Base-by-base conservation (phyloP, 2,329 filamentous ascomycete genomes). In the Akanthomyces uredinophilus region DNA sequence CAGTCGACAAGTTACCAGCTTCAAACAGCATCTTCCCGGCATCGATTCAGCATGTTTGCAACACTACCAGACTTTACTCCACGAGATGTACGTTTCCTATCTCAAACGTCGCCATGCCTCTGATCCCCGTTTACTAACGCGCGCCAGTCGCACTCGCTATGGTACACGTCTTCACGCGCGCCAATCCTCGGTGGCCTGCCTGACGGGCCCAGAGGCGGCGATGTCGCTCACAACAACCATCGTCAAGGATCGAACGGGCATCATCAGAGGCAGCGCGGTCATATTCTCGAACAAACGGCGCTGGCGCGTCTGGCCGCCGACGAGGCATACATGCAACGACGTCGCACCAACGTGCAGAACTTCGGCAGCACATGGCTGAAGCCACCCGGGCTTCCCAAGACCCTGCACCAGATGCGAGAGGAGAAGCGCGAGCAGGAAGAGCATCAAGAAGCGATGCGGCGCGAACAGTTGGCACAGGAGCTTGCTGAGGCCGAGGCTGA, bases 291-390 rank as follows among this genome's bases (percentile, higher is more conserved):
- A 71, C 78, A 83, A 67, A 82, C 87, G 29, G 81, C 83, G 2
- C 85, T 96, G 4, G 84, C 88, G 11, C 81, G 87, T 2, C 84
- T 96, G 13, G 81, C 84, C 29, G 78, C 85, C 47, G 94, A 97
- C 72, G 95, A 98, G 77, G 83, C 87, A 64, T 83, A 87, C 63
- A 83, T 96, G 66, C 84, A 88, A 60, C 83, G 88, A 10, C 91
- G 94, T 52, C 92, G 93, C 70, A 78, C 85, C 53, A 92, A 94
- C 67, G 89, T 98, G 35, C 85, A 89, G 53, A 90, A 92, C 70
- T 97, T 96, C 71, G 95, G 95, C 64, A 90, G 88, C 66, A 85
- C 84, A 50, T 99, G 95, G 95, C 87, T 99, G 61, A 90, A 89
- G 63, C 95, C 95, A 0, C 92, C 92, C 0, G 95, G 94, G 8